Base-by-base conservation (phyloP, 495 filamentous ascomycete species). In the Lasiosphaeria miniovina region DNA sequence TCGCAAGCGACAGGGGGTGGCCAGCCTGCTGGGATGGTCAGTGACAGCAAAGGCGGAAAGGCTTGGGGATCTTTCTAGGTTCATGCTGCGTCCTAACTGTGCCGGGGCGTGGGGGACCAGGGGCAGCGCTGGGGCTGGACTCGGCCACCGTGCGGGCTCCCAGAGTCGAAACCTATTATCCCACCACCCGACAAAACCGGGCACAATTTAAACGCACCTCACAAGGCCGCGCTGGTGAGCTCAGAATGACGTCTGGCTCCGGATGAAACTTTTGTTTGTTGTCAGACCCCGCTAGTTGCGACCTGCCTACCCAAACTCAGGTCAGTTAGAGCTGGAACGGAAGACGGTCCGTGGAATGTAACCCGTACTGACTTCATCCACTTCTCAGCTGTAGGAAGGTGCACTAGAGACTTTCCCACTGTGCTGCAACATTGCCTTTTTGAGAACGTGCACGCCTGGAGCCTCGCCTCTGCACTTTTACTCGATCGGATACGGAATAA, bases 381-480 rank as follows among this genome's bases (percentile, higher is more conserved):
- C 12, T 46, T 46, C 15, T 14, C 43, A 14, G 12, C 43, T 46
- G 43, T 0, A 46, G 24, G 24, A 24, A 24, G 24, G 24, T 24
- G 43, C 43, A n/a, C 43, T 1, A 6, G 43, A n/a, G 12, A 9
- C 43, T 46, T 46, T 46, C 12, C 24, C 43, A 46, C 43, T 46
- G 43, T 46, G 43, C 12, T 2, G 12, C 43, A 7, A 11, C 11
- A n/a, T n/a, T 46, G 43, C 43, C 43, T 46, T 46, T 46, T 46
- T 46, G 7, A n/a, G 8, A 11, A 9, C 12, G 43, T n/a, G 43
- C 43, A 46, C 6, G 43, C 24, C 49, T 31, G 49, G 49, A 52
- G 49, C 49, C 49, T 52, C 49, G 49, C 49, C 14, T 46, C 43
- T 41, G 48, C 12, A 50, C 6, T 50, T 31, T 15, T 31, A 17